phyloP scores from a whole-genome alignment of 768 basidiomycete species.

The Holtermannia corniformis region DNA sequence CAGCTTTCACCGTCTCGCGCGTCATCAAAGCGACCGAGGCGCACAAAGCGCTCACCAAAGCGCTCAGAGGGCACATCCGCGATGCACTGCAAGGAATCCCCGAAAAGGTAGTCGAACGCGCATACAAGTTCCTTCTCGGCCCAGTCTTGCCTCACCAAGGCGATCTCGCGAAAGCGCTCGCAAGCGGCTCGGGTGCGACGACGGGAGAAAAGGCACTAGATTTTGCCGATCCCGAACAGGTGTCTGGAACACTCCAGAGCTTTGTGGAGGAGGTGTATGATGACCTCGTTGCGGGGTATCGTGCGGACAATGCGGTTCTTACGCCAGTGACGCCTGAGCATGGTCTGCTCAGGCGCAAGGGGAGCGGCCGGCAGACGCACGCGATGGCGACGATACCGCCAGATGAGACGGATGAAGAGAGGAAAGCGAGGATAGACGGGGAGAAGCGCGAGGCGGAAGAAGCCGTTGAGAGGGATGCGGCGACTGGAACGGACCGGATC shows the following conservation, averaged over 20 bases:
- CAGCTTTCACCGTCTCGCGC: constrained; percentile 35
- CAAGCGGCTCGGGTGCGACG: constrained; percentile 37
- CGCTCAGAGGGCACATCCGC: constrained; percentile 22
- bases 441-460: constrained; percentile 32
- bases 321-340: constrained; percentile 8
- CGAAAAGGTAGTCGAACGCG: constrained; percentile 30
- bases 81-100: constrained; percentile 33
- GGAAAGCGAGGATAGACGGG: constrained; percentile 39
- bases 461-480: constrained; percentile 44
- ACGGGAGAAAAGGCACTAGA: constrained; percentile 13
- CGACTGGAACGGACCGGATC: constrained; percentile 58
- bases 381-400: constrained; percentile 18
- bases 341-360: constrained; percentile 16
- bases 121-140: constrained; percentile 21
- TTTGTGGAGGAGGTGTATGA: constrained; percentile 62
- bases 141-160: constrained; percentile 33
- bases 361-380: constrained; percentile 15
- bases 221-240: constrained; percentile 40
- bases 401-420: constrained; percentile 37
- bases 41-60: constrained; percentile 33
- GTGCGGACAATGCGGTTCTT: constrained; percentile 18
- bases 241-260: constrained; percentile 54
- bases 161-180: constrained; percentile 46
- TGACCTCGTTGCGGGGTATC: constrained; percentile 46
- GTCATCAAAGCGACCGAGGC: constrained; percentile 34